phyloP scores from a whole-genome alignment of 1,284 basidiomycete species.

The Hemileia vastatrix region DNA sequence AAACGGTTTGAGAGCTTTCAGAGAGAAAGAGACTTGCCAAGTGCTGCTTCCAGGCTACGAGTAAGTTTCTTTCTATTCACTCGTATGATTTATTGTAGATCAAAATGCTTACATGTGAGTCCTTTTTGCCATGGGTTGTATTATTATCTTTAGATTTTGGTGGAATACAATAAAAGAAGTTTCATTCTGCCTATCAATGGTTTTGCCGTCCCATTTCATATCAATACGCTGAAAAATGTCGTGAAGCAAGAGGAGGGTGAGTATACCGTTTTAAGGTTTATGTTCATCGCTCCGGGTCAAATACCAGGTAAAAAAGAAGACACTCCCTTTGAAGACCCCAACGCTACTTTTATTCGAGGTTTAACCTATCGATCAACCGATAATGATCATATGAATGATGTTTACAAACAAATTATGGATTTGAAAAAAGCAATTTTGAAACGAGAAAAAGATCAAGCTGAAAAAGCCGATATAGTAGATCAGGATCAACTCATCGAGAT shows the following conservation, averaged over 20 bases:
- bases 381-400: constrained; percentile 72
- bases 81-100: neutral
- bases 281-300: constrained; percentile 97
- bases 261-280: constrained; percentile 87
- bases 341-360: constrained; percentile 91
- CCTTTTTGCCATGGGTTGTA: neutral
- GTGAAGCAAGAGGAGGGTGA: constrained; percentile 97
- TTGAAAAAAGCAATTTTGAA: constrained; percentile 95
- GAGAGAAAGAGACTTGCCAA: constrained; percentile 78
- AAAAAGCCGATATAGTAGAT: constrained; percentile 94
- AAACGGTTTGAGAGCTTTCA: constrained; percentile 96
- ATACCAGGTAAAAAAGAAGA: constrained; percentile 98
- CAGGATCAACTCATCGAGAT: constrained; percentile 80
- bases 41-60: constrained; percentile 9
- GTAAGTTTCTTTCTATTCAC: neutral
- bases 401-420: constrained; percentile 86
- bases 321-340: constrained; percentile 94
- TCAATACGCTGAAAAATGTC: constrained; percentile 96
- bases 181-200: constrained; percentile 89
- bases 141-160: constrained; percentile 57
- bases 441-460: constrained; percentile 92
- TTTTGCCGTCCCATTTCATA: constrained; percentile 93
- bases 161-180: constrained; percentile 81
- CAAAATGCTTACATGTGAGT: neutral
- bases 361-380: constrained; percentile 88